A percentile compares a stretch with the other conserved stretches of the same genome.
phyloP scores from a whole-genome alignment of 2,329 filamentous ascomycete genomes.

The Didymosphaeria variabile region DNA sequence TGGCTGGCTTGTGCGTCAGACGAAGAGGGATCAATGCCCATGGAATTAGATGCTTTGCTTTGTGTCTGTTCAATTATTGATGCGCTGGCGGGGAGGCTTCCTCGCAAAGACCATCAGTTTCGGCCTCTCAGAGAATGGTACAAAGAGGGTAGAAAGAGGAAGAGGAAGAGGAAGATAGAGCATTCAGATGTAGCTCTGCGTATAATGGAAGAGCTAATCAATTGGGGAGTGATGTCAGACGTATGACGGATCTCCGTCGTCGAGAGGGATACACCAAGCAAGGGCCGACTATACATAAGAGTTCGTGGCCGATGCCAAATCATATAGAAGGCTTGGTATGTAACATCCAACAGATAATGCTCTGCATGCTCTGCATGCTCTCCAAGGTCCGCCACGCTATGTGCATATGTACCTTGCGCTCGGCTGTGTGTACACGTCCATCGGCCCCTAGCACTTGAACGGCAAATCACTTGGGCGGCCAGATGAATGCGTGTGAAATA shows the following conservation, averaged over 20 bases:
- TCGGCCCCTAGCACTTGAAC: neutral
- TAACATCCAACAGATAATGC: neutral
- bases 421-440: neutral
- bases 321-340: no score
- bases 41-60: neutral
- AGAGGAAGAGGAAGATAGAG: neutral
- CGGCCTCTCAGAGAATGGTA: neutral
- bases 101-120: neutral
- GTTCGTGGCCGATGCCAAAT: no score
- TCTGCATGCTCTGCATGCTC: neutral
- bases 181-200: neutral
- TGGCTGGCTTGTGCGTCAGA: no score
- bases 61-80: neutral
- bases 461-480: neutral
- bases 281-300: no score
- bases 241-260: no score
- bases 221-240: neutral
- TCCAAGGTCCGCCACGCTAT: neutral
- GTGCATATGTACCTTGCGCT: neutral
- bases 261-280: no score
- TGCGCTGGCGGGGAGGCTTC: neutral
- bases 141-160: neutral
- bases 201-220: neutral
- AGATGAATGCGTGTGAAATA: neutral
- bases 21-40: neutral